phyloP scores from a whole-genome alignment of 140 eudicot genomes.

The Erigeron philadelphicus region DNA sequence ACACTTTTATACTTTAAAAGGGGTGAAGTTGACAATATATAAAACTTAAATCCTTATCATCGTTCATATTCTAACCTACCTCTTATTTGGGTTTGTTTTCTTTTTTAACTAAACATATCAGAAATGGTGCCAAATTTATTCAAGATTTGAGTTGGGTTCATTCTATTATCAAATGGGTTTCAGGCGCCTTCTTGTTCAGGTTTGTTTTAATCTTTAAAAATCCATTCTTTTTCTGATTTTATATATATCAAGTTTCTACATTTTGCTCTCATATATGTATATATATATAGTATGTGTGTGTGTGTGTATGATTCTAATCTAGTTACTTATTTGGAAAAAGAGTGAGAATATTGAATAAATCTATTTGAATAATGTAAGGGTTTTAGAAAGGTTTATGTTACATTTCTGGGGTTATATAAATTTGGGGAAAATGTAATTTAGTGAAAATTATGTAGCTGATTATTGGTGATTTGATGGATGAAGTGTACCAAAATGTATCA shows the following conservation, averaged over 20 bases:
- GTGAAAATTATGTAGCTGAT: neutral
- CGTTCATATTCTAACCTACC: too few species aligned
- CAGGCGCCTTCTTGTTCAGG: constrained; percentile 27
- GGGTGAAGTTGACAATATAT: too few species aligned
- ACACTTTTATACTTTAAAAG: too few species aligned
- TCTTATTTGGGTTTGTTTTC: too few species aligned
- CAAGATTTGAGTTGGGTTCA: constrained; percentile 15
- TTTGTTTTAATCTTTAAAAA: constrained; percentile 10
- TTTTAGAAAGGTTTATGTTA: constrained; percentile 24
- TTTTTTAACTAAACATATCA: too few species aligned
- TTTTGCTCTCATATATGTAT: neutral
- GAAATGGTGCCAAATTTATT: neutral
- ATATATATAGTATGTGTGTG: constrained; percentile 13
- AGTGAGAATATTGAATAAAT: too few species aligned
- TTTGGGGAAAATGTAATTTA: neutral
- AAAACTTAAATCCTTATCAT: too few species aligned
- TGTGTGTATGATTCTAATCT: constrained; percentile 13
- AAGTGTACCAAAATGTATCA: too few species aligned
- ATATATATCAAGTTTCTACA: too few species aligned
- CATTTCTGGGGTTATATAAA: neutral
- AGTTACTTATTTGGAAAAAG: constrained; percentile 18
- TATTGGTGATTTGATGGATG: too few species aligned
- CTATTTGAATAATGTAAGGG: constrained; percentile 3
- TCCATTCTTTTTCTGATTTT: too few species aligned
- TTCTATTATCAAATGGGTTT: constrained; percentile 9